These are phyloP conservation scores for Porcisia deanei DNA, from an alignment of 208 protist species.

Conservation along the genomic window DNA sequence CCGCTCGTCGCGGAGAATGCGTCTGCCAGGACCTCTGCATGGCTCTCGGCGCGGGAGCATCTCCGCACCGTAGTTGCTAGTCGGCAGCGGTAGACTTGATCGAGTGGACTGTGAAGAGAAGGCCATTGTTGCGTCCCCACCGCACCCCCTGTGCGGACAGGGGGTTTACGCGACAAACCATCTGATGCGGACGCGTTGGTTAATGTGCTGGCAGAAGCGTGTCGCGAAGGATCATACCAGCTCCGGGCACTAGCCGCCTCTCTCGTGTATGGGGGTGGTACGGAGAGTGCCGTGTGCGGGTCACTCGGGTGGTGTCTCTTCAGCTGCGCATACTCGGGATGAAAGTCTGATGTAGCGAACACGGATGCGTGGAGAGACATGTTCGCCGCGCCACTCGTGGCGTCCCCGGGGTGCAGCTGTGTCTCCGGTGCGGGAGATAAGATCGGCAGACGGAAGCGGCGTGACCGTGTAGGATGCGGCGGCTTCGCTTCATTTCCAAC, in stretches of 20 bases:
- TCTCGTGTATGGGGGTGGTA: background rate
- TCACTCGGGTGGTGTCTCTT: background rate
- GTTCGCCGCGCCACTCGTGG: background rate
- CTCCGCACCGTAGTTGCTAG: background rate
- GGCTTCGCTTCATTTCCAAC: background rate
- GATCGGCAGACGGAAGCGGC: constrained; percentile 25
- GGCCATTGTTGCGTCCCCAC: background rate
- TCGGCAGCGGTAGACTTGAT: background rate
- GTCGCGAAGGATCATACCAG: constrained; percentile 11
- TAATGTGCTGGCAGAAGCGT: background rate
- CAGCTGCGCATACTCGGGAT: background rate
- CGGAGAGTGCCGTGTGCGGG: background rate
- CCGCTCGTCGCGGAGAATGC: constrained; percentile 68
- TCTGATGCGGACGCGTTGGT: background rate
- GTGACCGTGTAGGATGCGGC: constrained; percentile 6
- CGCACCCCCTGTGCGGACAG: background rate
- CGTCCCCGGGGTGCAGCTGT: background rate
- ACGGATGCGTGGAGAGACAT: too few species aligned
- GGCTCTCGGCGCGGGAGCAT: background rate
- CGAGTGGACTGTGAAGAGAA: background rate
- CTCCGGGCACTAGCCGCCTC: background rate
- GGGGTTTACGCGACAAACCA: background rate
- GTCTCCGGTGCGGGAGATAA: constrained; percentile 11
- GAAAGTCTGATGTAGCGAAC: background rate
- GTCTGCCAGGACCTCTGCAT: constrained; percentile 16